A percentile compares a stretch with the other conserved stretches of the same genome.
Conservation (phyloP, 2,329 filamentous ascomycete genomes). For the Orbilia ellipsospora region DNA sequence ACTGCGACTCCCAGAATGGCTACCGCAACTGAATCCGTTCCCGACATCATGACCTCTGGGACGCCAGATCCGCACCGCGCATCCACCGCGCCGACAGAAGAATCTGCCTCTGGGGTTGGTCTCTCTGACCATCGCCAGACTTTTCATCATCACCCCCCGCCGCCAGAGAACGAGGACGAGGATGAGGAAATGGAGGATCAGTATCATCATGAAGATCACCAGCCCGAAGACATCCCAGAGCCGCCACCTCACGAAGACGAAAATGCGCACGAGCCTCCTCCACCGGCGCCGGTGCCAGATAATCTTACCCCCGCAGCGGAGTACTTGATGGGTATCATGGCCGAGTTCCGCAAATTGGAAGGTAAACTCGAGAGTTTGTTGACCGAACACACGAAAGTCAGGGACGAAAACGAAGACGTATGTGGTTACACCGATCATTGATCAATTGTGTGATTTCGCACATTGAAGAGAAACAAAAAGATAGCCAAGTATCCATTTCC, state of each 20-base stretch:
- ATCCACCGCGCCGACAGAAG: constrained; percentile 53
- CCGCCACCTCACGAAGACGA: constrained; percentile 18
- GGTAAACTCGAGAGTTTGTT: constrained; percentile 44
- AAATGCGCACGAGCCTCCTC: not conserved
- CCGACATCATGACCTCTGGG: constrained; percentile 43
- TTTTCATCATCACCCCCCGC: constrained; percentile 20
- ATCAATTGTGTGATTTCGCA: not conserved
- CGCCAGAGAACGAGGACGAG: constrained; percentile 21
- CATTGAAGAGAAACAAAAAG: constrained; percentile 7
- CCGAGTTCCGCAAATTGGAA: constrained; percentile 53
- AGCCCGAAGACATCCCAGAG: constrained; percentile 16
- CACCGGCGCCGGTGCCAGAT: not conserved
- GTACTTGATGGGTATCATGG: constrained; percentile 52
- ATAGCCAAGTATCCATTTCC: not conserved
- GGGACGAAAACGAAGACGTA: constrained; percentile 54
- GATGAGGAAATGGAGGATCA: constrained; percentile 53
- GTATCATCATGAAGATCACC: constrained; percentile 29
- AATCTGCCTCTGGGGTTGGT: constrained; percentile 47
- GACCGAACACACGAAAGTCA: constrained; percentile 48
- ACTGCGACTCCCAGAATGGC: constrained; percentile 45
- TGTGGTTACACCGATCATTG: constrained; percentile 23
- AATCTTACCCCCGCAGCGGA: constrained; percentile 35
- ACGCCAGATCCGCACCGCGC: constrained; percentile 42
- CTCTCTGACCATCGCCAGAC: constrained; percentile 40
- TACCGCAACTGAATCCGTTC: constrained; percentile 48